Evolutionary conservation across 116 monocot species (phyloP), one percentile per base, ranked within the genome.

Genomic region (Zostera marina): DNA sequence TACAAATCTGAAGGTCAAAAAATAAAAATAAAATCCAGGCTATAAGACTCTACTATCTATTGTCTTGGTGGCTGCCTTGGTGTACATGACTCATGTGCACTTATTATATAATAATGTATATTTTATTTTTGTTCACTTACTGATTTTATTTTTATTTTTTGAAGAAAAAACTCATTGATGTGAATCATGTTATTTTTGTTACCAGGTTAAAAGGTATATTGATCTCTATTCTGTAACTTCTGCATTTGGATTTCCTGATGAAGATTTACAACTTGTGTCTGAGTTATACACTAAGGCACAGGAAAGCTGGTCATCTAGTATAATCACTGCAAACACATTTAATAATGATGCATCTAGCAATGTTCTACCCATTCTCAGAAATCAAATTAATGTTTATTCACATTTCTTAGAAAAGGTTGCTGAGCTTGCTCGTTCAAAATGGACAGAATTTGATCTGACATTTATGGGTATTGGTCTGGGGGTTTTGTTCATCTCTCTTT

Each of bases 151-250:
- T n/a, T n/a, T n/a, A n/a, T n/a, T n/a, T n/a, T n/a, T n/a, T n/a
- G n/a, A n/a, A n/a, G n/a, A n/a, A n/a, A n/a, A n/a, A n/a, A n/a
- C n/a, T n/a, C n/a, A n/a, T n/a, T n/a, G n/a, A n/a, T n/a, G n/a
- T n/a, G n/a, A n/a, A n/a, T n/a, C n/a, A 26, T 26, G 26, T 1
- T 2, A 26, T 26, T 26, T 26, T 26, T 1, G 26, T 26, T 26
- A 26, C 26, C 68, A 94, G 94, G 96, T 98, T 49, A 98, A 98
- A 56, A 71, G 87, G 52, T 98, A 90, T 55, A 98, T 90, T 70
- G 98, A 98, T 71, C 62, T 73, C 44, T 98, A 98, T 79, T 73
- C 83, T 65, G 68, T 72, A 8, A 75, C 90, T 49, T 90, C 98
- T 51, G 76, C 87, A 63, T 76, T 98, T 74, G 91, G 91, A 59